Conservation (phyloP, 495 filamentous ascomycete genomes). For the Antarctomyces pellizariae region DNA sequence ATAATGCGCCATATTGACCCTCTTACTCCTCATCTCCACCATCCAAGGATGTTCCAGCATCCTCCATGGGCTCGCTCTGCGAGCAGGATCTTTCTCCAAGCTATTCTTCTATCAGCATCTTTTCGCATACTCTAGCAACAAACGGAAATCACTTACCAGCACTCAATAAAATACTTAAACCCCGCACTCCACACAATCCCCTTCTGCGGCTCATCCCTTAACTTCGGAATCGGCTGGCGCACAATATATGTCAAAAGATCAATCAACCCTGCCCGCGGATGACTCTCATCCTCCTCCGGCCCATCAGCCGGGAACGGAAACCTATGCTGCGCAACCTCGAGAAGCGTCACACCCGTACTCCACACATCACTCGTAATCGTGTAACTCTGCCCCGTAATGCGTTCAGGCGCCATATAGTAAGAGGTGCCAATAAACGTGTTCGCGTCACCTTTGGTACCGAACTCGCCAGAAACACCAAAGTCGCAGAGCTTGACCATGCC, state of each 20-base stretch:
- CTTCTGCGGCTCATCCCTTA: slow-evolving; percentile 74
- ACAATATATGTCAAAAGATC: slow-evolving; percentile 95
- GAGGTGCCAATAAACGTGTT: slow-evolving; percentile 98
- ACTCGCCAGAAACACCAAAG: slow-evolving; percentile 92
- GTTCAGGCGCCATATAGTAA: slow-evolving; percentile 98
- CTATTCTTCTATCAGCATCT: slow-evolving; percentile 22
- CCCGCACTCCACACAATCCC: slow-evolving; percentile 80
- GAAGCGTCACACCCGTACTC: slow-evolving; percentile 84
- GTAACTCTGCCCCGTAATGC: slow-evolving; percentile 90
- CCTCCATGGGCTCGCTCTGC: slow-evolving; percentile 84
- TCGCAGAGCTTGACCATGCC: slow-evolving; percentile 95
- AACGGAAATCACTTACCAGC: slow-evolving; percentile 53
- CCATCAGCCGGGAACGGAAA: slow-evolving; percentile 96
- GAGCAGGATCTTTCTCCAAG: slow-evolving; percentile 74
- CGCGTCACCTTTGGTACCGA: slow-evolving; percentile 92
- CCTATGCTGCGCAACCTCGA: slow-evolving; percentile 92
- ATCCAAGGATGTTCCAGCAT: slow-evolving; percentile 99
- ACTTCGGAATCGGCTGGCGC: slow-evolving; percentile 77
- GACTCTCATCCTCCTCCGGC: slow-evolving; percentile 73
- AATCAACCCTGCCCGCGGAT: slow-evolving; percentile 64
- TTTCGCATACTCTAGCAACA: background rate
- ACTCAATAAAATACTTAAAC: slow-evolving; percentile 98
- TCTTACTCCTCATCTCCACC: slow-evolving; percentile 80
- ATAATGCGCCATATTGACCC: slow-evolving; percentile 91
- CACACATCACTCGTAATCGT: slow-evolving; percentile 98